Evolutionary conservation across 2,329 filamentous ascomycete species (phyloP).

Genomic region (Monosporascus sp.): DNA sequence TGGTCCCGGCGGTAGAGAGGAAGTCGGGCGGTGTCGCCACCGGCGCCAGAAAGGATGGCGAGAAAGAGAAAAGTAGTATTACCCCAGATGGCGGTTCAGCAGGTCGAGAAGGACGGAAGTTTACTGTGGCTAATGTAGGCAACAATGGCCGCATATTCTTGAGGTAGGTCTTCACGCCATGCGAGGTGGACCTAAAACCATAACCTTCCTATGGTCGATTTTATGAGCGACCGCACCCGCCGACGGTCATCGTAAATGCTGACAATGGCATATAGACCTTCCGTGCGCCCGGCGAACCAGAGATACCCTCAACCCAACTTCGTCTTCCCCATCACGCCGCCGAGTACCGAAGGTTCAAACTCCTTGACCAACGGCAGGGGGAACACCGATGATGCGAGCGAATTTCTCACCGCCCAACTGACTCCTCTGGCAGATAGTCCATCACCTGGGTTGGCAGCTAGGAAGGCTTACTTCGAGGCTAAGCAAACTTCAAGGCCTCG

Average conservation of each 20-base stretch:
- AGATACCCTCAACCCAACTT: slow-evolving; percentile 57
- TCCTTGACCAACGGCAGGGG: slow-evolving; percentile 28
- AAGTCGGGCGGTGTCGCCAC: slow-evolving; percentile 20
- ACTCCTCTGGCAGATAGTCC: slow-evolving; percentile 26
- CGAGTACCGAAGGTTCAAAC: slow-evolving; percentile 53
- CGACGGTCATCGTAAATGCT: slow-evolving; percentile 5
- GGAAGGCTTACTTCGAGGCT: slow-evolving; percentile 27
- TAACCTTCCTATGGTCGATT: too few species aligned
- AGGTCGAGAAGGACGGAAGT: slow-evolving; percentile 63
- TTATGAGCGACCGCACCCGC: background rate
- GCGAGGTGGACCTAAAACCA: too few species aligned
- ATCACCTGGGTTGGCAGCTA: slow-evolving; percentile 24
- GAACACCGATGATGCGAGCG: slow-evolving; percentile 25
- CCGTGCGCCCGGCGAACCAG: slow-evolving; percentile 55
- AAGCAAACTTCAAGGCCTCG: slow-evolving; percentile 20
- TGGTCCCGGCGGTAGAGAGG: slow-evolving; percentile 22
- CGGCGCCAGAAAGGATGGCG: slow-evolving; percentile 45
- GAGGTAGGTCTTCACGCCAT: slow-evolving; percentile 49
- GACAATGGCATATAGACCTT: slow-evolving; percentile 41
- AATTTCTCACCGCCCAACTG: slow-evolving; percentile 34
- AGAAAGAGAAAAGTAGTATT: slow-evolving; percentile 50
- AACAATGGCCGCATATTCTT: slow-evolving; percentile 80
- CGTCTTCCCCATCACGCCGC: slow-evolving; percentile 55
- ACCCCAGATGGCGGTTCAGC: slow-evolving; percentile 56
- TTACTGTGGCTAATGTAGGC: slow-evolving; percentile 75